These are phyloP conservation scores for Lepidium campestre DNA, from an alignment of 441 rosid genomes.

Conservation along the genomic window DNA sequence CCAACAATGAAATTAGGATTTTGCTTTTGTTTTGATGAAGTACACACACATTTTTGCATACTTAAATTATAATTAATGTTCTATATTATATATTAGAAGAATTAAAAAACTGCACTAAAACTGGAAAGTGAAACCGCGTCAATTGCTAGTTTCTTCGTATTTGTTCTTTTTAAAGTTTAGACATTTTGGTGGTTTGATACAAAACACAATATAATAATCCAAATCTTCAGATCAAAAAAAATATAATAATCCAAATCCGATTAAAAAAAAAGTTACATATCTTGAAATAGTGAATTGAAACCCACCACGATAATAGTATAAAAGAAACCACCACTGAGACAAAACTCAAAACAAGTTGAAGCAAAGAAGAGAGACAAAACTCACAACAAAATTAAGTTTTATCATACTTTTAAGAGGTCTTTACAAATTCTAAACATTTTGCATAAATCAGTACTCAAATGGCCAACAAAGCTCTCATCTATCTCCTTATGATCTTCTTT, in stretches of 20 bases:
- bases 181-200: background rate
- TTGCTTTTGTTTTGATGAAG: background rate
- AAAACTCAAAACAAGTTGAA: background rate
- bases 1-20: background rate
- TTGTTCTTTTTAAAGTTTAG: background rate
- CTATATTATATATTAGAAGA: background rate
- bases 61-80: background rate
- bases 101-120: background rate
- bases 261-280: background rate
- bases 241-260: background rate
- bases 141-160: background rate
- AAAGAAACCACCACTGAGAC: background rate
- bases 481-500: constrained; percentile 29
- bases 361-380: background rate
- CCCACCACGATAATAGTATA: background rate
- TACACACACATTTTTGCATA: background rate
- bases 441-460: constrained; percentile 19
- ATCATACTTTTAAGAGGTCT: too few species aligned
- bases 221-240: background rate
- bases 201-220: background rate
- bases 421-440: background rate
- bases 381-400: background rate
- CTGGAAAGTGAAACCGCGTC: constrained; percentile 16
- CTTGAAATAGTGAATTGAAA: background rate
- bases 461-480: constrained; percentile 34